Conservation (phyloP, 2,329 filamentous ascomycete species). For the Monosporascus sp. region DNA sequence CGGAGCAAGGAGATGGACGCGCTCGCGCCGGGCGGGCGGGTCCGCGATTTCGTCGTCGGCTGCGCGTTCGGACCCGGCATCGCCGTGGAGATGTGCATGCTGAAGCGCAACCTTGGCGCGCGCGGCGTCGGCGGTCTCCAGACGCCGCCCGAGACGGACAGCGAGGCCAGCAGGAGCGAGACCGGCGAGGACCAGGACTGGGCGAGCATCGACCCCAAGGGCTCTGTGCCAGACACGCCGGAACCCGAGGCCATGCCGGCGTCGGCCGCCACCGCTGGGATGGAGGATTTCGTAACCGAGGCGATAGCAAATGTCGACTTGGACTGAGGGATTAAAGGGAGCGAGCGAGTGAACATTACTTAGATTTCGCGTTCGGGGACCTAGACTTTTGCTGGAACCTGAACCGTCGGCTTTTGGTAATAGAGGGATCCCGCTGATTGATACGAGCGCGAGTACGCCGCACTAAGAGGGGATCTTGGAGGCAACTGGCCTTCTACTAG, state of each 20-base stretch:
- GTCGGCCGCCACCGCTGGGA: neutral
- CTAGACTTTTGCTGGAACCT: no score
- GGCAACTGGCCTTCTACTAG: no score
- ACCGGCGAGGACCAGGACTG: constrained; percentile 32
- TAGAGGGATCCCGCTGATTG: no score
- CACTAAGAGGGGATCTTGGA: no score
- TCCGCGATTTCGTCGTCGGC: constrained; percentile 56
- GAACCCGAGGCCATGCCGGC: constrained; percentile 3
- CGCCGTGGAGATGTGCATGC: constrained; percentile 61
- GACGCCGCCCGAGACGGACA: constrained; percentile 51
- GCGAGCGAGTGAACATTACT: constrained; percentile 6
- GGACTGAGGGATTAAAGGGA: constrained; percentile 12
- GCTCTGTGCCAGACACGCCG: constrained; percentile 13
- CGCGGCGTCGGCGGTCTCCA: constrained; percentile 34
- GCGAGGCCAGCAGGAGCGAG: constrained; percentile 40
- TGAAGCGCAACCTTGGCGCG: constrained; percentile 43
- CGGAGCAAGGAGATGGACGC: constrained; percentile 56
- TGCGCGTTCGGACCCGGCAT: constrained; percentile 69
- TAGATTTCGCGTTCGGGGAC: neutral
- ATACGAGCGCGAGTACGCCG: no score
- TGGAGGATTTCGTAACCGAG: constrained; percentile 15
- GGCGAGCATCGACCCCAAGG: constrained; percentile 18
- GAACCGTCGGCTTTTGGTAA: no score
- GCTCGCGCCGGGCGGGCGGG: constrained; percentile 43
- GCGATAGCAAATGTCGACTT: constrained; percentile 8